Conservation (phyloP, 805 yeast species). For the Schwanniomyces polymorphus region DNA sequence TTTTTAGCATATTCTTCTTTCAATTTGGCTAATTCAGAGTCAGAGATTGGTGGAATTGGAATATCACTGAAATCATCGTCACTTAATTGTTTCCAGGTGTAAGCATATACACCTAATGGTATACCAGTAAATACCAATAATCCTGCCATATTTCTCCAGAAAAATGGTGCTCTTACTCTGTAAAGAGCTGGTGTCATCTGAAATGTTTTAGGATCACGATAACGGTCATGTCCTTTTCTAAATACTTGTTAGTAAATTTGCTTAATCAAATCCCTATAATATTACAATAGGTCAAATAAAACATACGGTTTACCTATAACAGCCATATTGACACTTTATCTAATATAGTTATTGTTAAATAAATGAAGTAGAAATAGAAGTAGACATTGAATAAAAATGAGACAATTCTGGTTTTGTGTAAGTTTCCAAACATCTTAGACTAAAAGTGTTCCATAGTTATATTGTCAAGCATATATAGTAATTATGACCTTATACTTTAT, state of each 20-base stretch:
- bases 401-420: not conserved
- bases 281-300: not conserved
- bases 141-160: conserved; percentile 70
- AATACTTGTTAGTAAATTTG: not conserved
- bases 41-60: conserved; percentile 90
- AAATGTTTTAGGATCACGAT: conserved; percentile 64
- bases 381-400: not conserved
- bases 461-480: too few relatives aligned
- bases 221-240: conserved; percentile 45
- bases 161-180: conserved; percentile 86
- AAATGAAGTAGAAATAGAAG: too few relatives aligned
- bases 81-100: conserved; percentile 63
- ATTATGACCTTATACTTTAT: too few relatives aligned
- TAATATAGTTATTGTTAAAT: not conserved
- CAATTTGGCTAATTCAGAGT: conserved; percentile 70
- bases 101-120: conserved; percentile 65
- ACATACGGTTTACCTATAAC: conserved; percentile 33
- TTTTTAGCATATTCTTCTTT: conserved; percentile 67
- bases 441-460: too few relatives aligned
- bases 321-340: conserved; percentile 15
- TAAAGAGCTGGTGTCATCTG: conserved; percentile 93
- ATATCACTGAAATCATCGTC: conserved; percentile 86
- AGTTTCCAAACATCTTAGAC: too few relatives aligned
- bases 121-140: conserved; percentile 61
- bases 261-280: not conserved